Percentiles rank a stretch among this genome's conserved stretches.
Conservation (phyloP, 1,284 basidiomycete species). For the Sporisorium sorghi region DNA sequence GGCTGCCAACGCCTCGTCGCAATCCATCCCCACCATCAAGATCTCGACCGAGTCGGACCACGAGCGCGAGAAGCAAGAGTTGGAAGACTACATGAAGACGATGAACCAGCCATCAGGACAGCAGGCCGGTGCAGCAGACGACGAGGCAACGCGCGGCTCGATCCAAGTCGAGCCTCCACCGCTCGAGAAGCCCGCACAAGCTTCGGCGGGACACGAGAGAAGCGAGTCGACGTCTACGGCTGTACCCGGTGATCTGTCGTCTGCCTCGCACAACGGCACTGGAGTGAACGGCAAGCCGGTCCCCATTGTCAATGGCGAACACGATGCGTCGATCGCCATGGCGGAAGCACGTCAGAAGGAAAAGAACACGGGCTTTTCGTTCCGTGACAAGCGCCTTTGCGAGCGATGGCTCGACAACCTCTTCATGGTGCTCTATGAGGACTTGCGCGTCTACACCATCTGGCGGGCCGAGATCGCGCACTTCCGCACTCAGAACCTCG, state of each 20-base stretch:
- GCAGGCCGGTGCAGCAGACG: not conserved
- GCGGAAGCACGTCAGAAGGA: slow-evolving; percentile 43
- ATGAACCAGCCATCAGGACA: slow-evolving; percentile 38
- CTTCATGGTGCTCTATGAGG: slow-evolving; percentile 99
- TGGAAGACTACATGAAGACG: slow-evolving; percentile 65
- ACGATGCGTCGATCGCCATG: slow-evolving; percentile 51
- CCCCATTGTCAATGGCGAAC: slow-evolving; percentile 46
- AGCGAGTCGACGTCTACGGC: slow-evolving; percentile 42
- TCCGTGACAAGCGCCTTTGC: slow-evolving; percentile 95
- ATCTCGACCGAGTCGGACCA: slow-evolving; percentile 84
- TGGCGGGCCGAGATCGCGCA: slow-evolving; percentile 99
- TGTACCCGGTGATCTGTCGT: slow-evolving; percentile 23
- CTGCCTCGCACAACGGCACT: slow-evolving; percentile 12
- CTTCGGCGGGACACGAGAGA: slow-evolving; percentile 65
- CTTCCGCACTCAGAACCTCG: slow-evolving; percentile 96
- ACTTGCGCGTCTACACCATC: slow-evolving; percentile 98
- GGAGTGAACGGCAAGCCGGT: slow-evolving; percentile 15
- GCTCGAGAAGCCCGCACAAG: slow-evolving; percentile 70
- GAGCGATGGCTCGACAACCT: slow-evolving; percentile 98
- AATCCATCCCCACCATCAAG: slow-evolving; percentile 83
- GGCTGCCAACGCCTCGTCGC: slow-evolving; percentile 57
- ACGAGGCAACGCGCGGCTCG: slow-evolving; percentile 7
- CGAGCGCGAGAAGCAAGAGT: slow-evolving; percentile 72
- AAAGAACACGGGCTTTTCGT: slow-evolving; percentile 78
- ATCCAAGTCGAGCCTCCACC: slow-evolving; percentile 61